Evolutionary conservation across 805 yeast genomes (phyloP), one percentile per base, ranked within the genome.

Genomic region (Priceomyces castillae): DNA sequence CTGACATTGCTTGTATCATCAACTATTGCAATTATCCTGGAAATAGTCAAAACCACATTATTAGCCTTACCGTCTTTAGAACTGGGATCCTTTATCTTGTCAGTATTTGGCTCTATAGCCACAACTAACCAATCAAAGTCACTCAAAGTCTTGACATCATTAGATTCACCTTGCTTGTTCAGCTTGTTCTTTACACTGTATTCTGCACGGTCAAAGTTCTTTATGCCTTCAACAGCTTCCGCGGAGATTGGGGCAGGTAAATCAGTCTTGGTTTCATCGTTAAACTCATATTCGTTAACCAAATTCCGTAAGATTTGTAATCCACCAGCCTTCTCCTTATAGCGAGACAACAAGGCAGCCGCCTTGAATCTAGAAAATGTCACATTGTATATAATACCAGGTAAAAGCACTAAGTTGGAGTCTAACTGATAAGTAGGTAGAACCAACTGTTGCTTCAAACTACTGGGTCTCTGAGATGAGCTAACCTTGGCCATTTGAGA

Each of bases 371-470:
- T 64, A 14, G 73, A 59, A 41, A 80, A 74, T 1, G 78, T 66
- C n/a, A 82, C 77, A 43, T 78, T 74, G 59, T 82, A 82, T 18
- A 80, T 67, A 33, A 82, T 75, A 0, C 86, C 86, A 1, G 89
- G 87, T 7, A 82, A 53, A 23, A 81, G 69, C 11, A 82, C 78
- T 41, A 70, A 54, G 46, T 67, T 63, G 34, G 74, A 67, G 48
- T 71, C 76, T 17, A 71, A 50, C 38, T 59, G 64, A 53, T 70
- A 70, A 34, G 65, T 62, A 39, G 76, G 75, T 40, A 71, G 59
- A 4, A 64, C 64, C 40, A 64, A 45, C 46, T 49, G 44, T 37
- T 53, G 59, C 20, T 43, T 52, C 18, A 39, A 20, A n/a, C 26
- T 35, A n/a, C 30, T 17, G 10, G 19, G 6, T 22, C 30, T 34